Evolutionary conservation across 768 basidiomycete species (phyloP), one percentile per base, ranked within the genome.

Genomic region (Myochromella boudieri): DNA sequence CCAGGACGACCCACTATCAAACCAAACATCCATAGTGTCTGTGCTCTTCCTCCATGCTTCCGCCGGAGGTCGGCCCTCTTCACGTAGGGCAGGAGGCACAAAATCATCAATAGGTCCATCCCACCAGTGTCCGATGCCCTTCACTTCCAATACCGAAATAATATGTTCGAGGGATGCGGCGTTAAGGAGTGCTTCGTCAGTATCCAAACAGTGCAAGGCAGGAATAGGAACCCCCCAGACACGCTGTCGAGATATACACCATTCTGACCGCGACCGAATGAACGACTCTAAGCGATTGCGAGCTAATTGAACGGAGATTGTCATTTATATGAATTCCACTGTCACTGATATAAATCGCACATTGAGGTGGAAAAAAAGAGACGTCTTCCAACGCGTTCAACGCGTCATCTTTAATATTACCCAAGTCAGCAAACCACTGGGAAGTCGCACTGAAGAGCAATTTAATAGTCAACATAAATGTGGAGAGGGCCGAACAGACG

Each of bases 1-100:
- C 95, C 95, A 99, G 3, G 94, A 90, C 2, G 89, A 84, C 3
- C 95, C 95, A 56, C 91, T 95, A 67, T 99, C 95, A 56, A 97
- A 98, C 95, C 95, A 99, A 12, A 99, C 95, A 63, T 99, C 95
- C 85, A 98, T 93, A 2, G 95, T 99, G 62, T 99, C 95, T 2
- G 80, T 84, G 7, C 94, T 87, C 62, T 92, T 94, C 37, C 70
- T 66, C 82, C 86, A 94, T 1, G 65, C 66, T 44, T 74, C 67
- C 1, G 70, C 71, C 1, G 64, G 59, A 2, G 64, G 57, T 32
- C 54, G 63, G 6, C 76, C 77, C n/a, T 72, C 67, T 40, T 72
- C 69, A 4, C 66, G 61, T 15, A 88, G 73, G 38, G 75, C 70
- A 0, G 81, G 77, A 8, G 86, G 78, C 4, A 95, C 68, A 64